phyloP scores from a whole-genome alignment of 1,284 basidiomycete species.

The Mycena citricolor region DNA sequence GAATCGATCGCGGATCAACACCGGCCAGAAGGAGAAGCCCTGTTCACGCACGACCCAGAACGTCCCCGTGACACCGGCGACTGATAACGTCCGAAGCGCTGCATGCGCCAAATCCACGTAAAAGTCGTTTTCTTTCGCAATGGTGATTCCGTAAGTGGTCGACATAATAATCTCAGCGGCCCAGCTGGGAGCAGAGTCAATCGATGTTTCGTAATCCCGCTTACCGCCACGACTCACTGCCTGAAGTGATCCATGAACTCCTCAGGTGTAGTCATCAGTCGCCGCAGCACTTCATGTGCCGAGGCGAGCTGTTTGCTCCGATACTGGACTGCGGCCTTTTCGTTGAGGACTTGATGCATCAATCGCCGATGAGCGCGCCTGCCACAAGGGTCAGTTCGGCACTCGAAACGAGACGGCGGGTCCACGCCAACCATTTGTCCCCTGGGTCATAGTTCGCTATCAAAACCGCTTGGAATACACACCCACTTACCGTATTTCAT shows the following conservation, averaged over 20 bases:
- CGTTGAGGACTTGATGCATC: slow-evolving; percentile 14
- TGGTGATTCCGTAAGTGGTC: slow-evolving; percentile 29
- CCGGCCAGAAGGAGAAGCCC: not conserved
- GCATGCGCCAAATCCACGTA: slow-evolving; percentile 18
- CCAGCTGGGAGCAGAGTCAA: no score
- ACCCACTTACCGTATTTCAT: slow-evolving; percentile 13
- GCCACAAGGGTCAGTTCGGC: not conserved
- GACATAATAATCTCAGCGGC: slow-evolving; percentile 29
- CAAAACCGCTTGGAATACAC: not conserved
- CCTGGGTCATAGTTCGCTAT: not conserved
- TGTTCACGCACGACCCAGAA: slow-evolving; percentile 3
- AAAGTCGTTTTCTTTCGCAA: slow-evolving; percentile 26
- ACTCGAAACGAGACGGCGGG: not conserved
- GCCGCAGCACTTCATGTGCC: slow-evolving; percentile 7
- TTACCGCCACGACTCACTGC: no score
- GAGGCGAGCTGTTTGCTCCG: slow-evolving; percentile 4
- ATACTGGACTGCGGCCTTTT: slow-evolving; percentile 4
- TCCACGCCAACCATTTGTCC: slow-evolving; percentile 2
- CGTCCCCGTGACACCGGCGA: not conserved
- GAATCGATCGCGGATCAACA: not conserved
- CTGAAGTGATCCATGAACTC: slow-evolving; percentile 11
- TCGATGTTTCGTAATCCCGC: no score
- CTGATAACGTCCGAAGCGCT: not conserved
- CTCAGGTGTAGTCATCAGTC: slow-evolving; percentile 9
- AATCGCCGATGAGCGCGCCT: slow-evolving; percentile 13